Base-by-base conservation (phyloP, 2,329 filamentous ascomycete species). In the Furcasterigmium furcatum region DNA sequence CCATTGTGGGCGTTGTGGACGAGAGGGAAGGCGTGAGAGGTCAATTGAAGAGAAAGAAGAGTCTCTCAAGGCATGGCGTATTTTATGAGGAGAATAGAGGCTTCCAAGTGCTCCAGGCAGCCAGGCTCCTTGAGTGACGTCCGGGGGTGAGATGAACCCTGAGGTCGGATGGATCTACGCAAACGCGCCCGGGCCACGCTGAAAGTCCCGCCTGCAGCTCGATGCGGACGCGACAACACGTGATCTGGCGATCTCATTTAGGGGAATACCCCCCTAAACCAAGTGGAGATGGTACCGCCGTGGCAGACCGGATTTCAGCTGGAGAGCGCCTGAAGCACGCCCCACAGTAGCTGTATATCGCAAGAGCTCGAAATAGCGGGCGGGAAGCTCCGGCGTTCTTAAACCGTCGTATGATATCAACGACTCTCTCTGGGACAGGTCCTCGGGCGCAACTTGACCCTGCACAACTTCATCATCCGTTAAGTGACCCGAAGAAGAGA, bases 1-100 rank as follows among this genome's bases (percentile, higher is more conserved):
- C 87, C 92, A 97, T 97, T 45, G 48, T 74, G 55, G 46, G 10
- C 18, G 16, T 7, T 16, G 32, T 18, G 18, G 16, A 18, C 14
- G 32, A 18, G 5, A 13, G n/a, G 14, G 32, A 13, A 9, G 32
- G 32, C 14, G 8, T 16, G n/a, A 8, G 5, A 16, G 30, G 30
- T 13, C 8, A 34, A 34, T 13, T 34, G 30, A 34, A n/a, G 6
- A 44, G 44, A 43, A 46, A 20, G 19, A 35, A 20, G 25, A 16
- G 42, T 25, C 16, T 21, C 14, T 5, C 16, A n/a, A 8, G 34
- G 19, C n/a, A 36, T 20, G 34, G 5, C 4, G 30, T 16, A n/a
- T 5, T 8, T 32, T 32, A 13, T 12, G 18, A 36, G 12, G 34
- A 19, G 18, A 7, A 36, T 18, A 12, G 34, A 9, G 12, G 34